phyloP scores from a whole-genome alignment of 78 protist species.

The Pelomyxa schiedti region DNA sequence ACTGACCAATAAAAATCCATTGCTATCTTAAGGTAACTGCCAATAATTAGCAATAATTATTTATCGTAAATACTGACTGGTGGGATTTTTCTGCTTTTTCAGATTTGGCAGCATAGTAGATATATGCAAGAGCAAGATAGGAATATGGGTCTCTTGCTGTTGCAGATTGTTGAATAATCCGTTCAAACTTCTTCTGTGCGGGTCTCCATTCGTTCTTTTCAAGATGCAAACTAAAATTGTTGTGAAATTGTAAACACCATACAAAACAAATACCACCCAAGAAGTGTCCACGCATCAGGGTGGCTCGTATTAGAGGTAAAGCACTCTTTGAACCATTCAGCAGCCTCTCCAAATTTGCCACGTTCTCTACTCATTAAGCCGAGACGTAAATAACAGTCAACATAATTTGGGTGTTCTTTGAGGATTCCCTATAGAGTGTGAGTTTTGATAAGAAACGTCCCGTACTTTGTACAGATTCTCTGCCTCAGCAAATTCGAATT shows the following conservation, averaged over 20 bases:
- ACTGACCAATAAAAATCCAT: conserved; percentile 20
- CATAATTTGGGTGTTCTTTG: conserved; percentile 43
- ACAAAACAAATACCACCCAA: too few species aligned
- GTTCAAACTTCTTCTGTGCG: conserved; percentile 56
- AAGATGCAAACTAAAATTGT: conserved; percentile 31
- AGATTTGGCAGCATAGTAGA: conserved; percentile 24
- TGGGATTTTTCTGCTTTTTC: conserved; percentile 35
- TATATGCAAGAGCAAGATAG: neutral
- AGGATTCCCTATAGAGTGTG: conserved; percentile 46
- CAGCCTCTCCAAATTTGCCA: conserved; percentile 29
- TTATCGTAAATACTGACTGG: conserved; percentile 1
- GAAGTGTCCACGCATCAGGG: conserved; percentile 34
- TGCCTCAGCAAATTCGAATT: neutral
- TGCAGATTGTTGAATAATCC: neutral
- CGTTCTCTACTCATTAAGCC: conserved; percentile 5
- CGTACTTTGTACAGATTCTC: conserved; percentile 6
- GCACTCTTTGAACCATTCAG: conserved; percentile 46
- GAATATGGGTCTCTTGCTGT: neutral
- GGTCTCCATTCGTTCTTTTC: conserved; percentile 34
- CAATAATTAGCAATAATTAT: conserved; percentile 17
- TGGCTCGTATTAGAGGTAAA: conserved; percentile 5
- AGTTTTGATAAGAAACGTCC: too few species aligned
- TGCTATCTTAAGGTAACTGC: conserved; percentile 20
- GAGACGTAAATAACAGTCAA: conserved; percentile 42
- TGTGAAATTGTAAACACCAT: too few species aligned